Evolutionary conservation across 208 protist species (phyloP).

Genomic region (Leishmania major): DNA sequence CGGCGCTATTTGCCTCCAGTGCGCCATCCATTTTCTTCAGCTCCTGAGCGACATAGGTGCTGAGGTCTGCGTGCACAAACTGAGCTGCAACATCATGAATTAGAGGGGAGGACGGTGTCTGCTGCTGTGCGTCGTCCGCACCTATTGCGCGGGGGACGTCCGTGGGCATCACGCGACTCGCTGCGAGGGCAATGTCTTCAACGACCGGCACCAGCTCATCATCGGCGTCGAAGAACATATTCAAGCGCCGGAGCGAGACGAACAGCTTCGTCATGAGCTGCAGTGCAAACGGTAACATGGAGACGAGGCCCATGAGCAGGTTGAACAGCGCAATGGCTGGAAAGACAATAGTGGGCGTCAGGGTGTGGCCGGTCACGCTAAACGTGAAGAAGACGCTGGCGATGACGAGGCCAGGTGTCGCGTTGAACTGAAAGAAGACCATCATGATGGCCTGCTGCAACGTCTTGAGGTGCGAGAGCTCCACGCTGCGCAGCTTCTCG

Average conservation of each 20-base stretch:
- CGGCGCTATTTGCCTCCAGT: background rate
- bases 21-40: slow-evolving; percentile 26
- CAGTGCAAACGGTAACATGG: slow-evolving; percentile 79
- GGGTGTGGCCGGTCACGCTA: slow-evolving; percentile 39
- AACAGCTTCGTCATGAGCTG: slow-evolving; percentile 52
- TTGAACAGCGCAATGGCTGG: slow-evolving; percentile 83
- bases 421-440: slow-evolving; percentile 46
- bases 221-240: slow-evolving; percentile 11
- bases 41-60: slow-evolving; percentile 43
- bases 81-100: background rate
- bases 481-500: slow-evolving; percentile 33
- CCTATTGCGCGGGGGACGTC: background rate
- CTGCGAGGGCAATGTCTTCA: slow-evolving; percentile 18
- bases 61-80: slow-evolving; percentile 29
- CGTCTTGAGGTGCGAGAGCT: slow-evolving; percentile 37
- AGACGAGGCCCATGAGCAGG: slow-evolving; percentile 75
- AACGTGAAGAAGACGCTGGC: slow-evolving; percentile 52
- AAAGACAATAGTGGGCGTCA: slow-evolving; percentile 86
- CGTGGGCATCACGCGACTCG: background rate
- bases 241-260: slow-evolving; percentile 68
- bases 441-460: slow-evolving; percentile 32
- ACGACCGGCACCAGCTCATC: slow-evolving; percentile 17
- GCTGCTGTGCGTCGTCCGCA: background rate
- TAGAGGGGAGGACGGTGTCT: background rate
- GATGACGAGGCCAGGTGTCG: slow-evolving; percentile 61